Base-by-base conservation (phyloP, 352 stramenopile species). In the Globisporangium nodosum region DNA sequence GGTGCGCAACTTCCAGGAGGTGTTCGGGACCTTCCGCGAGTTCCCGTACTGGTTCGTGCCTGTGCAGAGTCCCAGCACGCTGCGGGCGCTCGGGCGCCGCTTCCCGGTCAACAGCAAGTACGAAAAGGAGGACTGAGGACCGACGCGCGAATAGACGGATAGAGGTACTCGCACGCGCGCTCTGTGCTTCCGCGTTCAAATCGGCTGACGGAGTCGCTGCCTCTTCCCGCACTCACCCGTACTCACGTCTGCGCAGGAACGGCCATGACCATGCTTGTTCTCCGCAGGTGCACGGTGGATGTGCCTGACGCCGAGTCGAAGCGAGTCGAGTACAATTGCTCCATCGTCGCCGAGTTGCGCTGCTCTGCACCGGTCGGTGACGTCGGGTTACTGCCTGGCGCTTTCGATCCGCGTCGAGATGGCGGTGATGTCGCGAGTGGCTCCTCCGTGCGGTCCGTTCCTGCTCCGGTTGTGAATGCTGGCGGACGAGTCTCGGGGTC, bases 41-140 rank as follows among this genome's bases (percentile, higher is more conserved):
- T 52, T 85, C 30, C 70, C 70, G 13, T 84, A 83, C 59, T 92
- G 82, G 81, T 90, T 92, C 59, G 15, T 94, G 3, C 85, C 85
- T 3, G 20, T 92, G 1, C 74, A 78, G 31, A 85, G 65, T 18
- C 78, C 83, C 3, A 88, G 73, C 58, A 62, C 79, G 21, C 24
- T 75, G 24, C 61, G 69, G 35, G 68, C 66, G 63, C 69, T 76
- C 27, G 80, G 70, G 0, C 71, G 69, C 33, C 64, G 52, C 31
- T 92, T 92, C 52, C 73, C 76, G 13, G 49, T 85, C 27, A 90
- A 85, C 65, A 54, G 15, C 46, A 87, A 79, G 54, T 71, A 70
- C 58, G 33, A 52, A 24, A 88, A 88, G 51, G 49, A 66, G 27
- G 73, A 87, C 58, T 89, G 76, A 73, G 21, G 18, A 52, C 58